Evolutionary conservation across 306 rosid species (phyloP).

Genomic region (Phaseolus lunatus): DNA sequence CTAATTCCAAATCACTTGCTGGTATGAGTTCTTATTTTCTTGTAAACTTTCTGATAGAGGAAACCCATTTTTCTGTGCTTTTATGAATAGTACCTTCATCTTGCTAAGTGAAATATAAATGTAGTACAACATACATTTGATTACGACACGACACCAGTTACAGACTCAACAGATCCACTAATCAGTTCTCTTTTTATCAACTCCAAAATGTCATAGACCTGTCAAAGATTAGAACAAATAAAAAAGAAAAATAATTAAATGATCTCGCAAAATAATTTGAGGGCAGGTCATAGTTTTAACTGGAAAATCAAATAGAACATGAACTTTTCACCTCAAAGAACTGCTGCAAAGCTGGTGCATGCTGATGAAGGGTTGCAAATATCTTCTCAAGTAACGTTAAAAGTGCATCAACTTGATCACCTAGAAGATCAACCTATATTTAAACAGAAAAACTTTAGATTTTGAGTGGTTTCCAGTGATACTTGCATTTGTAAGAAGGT

Average conservation of each 20-base stretch:
- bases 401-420: conserved; percentile 90
- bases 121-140: not conserved
- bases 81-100: not conserved
- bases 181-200: conserved; percentile 57
- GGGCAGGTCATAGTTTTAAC: not conserved
- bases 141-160: not conserved
- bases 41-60: not conserved
- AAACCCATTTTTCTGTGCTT: not conserved
- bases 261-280: not conserved
- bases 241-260: not conserved
- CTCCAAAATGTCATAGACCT: conserved; percentile 66
- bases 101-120: not conserved
- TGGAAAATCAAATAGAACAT: not conserved
- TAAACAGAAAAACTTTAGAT: not conserved
- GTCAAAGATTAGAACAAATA: conserved; percentile 27
- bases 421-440: conserved; percentile 86
- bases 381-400: conserved; percentile 67
- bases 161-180: conserved; percentile 37
- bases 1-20: not conserved
- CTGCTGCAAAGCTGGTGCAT: conserved; percentile 71
- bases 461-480: conserved; percentile 2
- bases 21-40: not conserved
- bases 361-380: conserved; percentile 56
- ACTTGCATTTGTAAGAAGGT: not conserved
- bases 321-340: conserved; percentile 60